phyloP scores from a whole-genome alignment of 176 grass and related monocot species.

The Zoysia pacifica region DNA sequence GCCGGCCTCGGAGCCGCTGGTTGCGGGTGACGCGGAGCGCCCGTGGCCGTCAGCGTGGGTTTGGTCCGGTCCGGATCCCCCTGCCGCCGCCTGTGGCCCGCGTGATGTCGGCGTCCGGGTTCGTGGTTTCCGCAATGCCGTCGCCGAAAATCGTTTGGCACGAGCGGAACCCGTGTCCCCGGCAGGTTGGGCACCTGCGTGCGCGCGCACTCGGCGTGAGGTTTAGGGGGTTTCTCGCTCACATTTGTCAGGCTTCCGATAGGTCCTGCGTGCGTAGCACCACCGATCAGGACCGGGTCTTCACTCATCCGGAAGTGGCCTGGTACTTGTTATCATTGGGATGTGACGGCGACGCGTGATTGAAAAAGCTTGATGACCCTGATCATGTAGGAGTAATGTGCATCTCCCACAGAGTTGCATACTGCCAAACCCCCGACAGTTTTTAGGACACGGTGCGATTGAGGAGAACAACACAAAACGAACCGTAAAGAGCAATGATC shows the following conservation, averaged over 20 bases:
- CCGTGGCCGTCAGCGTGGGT: slow-evolving; percentile 12
- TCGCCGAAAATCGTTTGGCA: background rate
- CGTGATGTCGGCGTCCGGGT: slow-evolving; percentile 25
- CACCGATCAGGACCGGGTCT: too few relatives aligned
- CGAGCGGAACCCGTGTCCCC: background rate
- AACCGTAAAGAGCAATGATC: slow-evolving; percentile 19
- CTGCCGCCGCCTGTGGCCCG: background rate
- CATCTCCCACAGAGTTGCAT: background rate
- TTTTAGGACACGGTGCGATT: slow-evolving; percentile 28
- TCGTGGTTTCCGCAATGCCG: slow-evolving; percentile 33
- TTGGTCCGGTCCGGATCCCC: background rate
- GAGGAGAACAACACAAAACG: slow-evolving; percentile 23
- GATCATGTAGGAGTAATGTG: background rate
- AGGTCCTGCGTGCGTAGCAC: slow-evolving; percentile 5
- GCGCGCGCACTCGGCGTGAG: background rate
- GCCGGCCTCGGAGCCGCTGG: background rate
- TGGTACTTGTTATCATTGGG: background rate
- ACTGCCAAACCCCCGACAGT: background rate
- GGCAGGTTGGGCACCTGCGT: background rate
- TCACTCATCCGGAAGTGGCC: background rate
- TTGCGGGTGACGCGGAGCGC: slow-evolving; percentile 27
- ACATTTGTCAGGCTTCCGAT: background rate
- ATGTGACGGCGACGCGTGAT: background rate
- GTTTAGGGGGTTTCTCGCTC: background rate
- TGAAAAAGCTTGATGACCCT: slow-evolving; percentile 14